Evolutionary conservation across 495 filamentous ascomycete genomes (phyloP), one percentile per base, ranked within the genome.

Genomic region (Xylona heveae): DNA sequence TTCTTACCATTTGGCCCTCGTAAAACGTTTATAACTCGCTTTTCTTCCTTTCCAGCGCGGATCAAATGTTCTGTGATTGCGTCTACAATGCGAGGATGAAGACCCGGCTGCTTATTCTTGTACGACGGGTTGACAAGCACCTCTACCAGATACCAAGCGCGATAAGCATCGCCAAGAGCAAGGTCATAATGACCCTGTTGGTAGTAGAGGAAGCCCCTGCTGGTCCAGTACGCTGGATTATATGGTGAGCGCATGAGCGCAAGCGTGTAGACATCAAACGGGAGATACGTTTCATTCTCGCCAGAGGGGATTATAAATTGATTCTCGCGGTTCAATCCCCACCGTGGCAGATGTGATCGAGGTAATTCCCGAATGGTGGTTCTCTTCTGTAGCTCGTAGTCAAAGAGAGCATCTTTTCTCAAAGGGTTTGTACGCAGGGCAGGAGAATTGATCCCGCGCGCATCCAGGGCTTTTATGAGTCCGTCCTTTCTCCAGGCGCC

Each of bases 261-360:
- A 23, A 42, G 39, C 0, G 53, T 56, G 31, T 56, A 56, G 43
- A 56, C 50, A 9, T 52, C 49, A 4, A 51, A 38, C 1, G 42
- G 35, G n/a, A 33, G 30, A 23, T 42, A 37, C 8, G 30, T 6
- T 9, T 22, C 24, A 22, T 27, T 38, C 3, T 14, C 32, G 6
- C 32, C 34, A 2, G 43, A 38, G 3, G 40, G 21, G 20, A 54
- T 17, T 1, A 16, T 27, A 29, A 39, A 43, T 10, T 35, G 39
- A 27, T 38, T 12, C 1, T 27, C 4, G n/a, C 42, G 42, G 3
- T 37, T 4, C 13, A 47, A 41, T 0, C 41, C 40, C 47, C 49
- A 50, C n/a, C 43, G 27, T 5, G 30, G 36, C 13, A 52, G 39
- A 18, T 49, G 18, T 19, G 40, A 45, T 20, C 28, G 34, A 1